phyloP scores from a whole-genome alignment of 2,329 filamentous ascomycete species.

The Monosporascus sp. region DNA sequence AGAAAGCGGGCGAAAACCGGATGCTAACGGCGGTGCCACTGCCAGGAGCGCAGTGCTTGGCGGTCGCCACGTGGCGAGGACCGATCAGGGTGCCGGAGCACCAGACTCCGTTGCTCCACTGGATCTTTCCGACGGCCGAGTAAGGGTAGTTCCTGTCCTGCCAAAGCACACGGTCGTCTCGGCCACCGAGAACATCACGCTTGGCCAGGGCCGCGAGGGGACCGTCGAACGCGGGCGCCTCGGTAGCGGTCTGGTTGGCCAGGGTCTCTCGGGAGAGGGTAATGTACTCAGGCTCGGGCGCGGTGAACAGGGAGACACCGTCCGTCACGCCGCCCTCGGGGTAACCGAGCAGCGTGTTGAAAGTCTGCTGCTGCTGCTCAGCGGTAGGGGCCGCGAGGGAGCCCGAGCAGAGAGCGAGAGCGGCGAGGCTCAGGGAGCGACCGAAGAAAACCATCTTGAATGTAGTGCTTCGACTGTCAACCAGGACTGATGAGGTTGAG shows the following conservation, averaged over 20 bases:
- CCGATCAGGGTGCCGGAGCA: constrained; percentile 5
- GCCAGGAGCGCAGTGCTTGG: constrained; percentile 16
- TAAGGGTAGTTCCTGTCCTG: constrained; percentile 1
- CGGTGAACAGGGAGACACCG: background rate
- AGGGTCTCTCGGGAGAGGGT: background rate
- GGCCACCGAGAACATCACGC: constrained; percentile 1
- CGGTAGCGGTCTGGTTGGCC: background rate
- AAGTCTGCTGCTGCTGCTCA: background rate
- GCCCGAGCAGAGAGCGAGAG: background rate
- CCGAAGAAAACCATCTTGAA: background rate
- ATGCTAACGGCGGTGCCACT: background rate
- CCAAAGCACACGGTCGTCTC: constrained; percentile 1
- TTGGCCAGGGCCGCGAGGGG: background rate
- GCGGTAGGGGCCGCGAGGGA: background rate
- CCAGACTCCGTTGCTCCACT: constrained; percentile 3
- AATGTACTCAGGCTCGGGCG: background rate
- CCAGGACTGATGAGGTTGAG: background rate
- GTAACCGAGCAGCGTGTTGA: background rate
- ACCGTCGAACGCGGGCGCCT: background rate
- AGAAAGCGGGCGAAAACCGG: constrained; percentile 15
- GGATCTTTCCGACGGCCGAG: constrained; percentile 1
- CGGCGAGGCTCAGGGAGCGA: background rate
- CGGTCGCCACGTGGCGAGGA: constrained; percentile 19
- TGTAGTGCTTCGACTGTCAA: background rate
- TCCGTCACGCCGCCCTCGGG: background rate